Evolutionary conservation across 495 filamentous ascomycete species (phyloP).

Genomic region (Penicillium malachiteum): DNA sequence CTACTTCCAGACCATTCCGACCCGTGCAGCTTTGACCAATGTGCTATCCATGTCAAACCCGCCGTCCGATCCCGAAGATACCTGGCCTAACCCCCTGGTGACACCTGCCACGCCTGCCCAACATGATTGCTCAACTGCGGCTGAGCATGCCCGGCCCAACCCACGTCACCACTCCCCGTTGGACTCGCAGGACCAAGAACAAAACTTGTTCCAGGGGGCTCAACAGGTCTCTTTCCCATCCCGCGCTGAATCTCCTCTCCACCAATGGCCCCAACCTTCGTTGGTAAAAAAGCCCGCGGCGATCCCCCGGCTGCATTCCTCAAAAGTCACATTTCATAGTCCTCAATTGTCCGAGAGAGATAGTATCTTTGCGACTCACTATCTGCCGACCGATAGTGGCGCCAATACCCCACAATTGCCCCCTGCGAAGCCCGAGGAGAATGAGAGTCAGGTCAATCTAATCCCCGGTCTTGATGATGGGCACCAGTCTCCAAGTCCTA

Average conservation of each 20-base stretch:
- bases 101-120: constrained; percentile 48
- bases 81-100: constrained; percentile 49
- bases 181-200: constrained; percentile 17
- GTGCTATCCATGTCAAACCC: constrained; percentile 57
- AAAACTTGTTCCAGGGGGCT: constrained; percentile 33
- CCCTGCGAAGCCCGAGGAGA: constrained; percentile 33
- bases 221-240: constrained; percentile 37
- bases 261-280: constrained; percentile 35
- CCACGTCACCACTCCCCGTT: constrained; percentile 41
- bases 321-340: constrained; percentile 30
- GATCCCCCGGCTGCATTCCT: constrained; percentile 28
- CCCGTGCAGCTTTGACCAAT: constrained; percentile 47
- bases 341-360: constrained; percentile 62
- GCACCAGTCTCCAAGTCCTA: constrained; percentile 33
- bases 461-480: constrained; percentile 35
- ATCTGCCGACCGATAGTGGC: constrained; percentile 50
- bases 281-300: constrained; percentile 41
- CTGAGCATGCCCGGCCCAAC: constrained; percentile 34
- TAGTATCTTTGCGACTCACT: constrained; percentile 64
- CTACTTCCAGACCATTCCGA: constrained; percentile 32
- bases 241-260: constrained; percentile 41
- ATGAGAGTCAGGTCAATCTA: constrained; percentile 31
- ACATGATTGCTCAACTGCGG: constrained; percentile 45
- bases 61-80: constrained; percentile 48
- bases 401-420: constrained; percentile 50